Base-by-base conservation (phyloP, 257 asterid species). In the Galeopsis tetrahit region DNA sequence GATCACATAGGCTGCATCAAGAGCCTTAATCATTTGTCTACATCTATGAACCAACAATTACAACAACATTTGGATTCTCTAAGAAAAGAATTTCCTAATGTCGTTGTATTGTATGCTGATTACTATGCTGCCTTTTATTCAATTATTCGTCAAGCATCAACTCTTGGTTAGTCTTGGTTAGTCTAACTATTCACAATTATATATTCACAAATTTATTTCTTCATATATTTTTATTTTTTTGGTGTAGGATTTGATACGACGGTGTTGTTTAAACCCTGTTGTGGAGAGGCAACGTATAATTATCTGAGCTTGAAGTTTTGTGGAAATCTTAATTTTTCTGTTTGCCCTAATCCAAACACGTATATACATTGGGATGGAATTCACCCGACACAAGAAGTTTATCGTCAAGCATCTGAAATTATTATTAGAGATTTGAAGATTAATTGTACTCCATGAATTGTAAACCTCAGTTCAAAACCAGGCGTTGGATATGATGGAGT, bases 281-380 rank as follows among this genome's bases (percentile, higher is more conserved):
- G 59, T 52, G 59, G 59, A 6, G 31, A 15, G 10, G 59, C 33
- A 52, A 15, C 10, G 1, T 52, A 15, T 17, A 52, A 15, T 17
- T 1, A 1, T 17, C 6, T 7, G 8, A 15, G 59, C 33, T 52
- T 17, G 59, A 52, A 52, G 33, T 52, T 52, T 52, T 52, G 59
- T 15, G 59, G 59, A 15, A 52, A 52, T 52, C 2, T 17, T 15
- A 1, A 6, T n/a, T n/a, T n/a, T n/a, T n/a, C n/a, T 0, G 10
- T 52, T 6, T 52, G 59, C 10, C 33, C 59, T 15, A 52, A 52
- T 52, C 59, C 59, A 7, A 52, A 52, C 10, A 7, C 7, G 3
- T 52, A 52, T 15, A 17, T 52, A 52, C 59, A 52, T 52, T 52
- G 59, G 59, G 59, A 52, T 52, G 59, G 33, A 52, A 1, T 52